Conservation (phyloP, 164 flowering plant species). For the Stephania cephalantha region DNA sequence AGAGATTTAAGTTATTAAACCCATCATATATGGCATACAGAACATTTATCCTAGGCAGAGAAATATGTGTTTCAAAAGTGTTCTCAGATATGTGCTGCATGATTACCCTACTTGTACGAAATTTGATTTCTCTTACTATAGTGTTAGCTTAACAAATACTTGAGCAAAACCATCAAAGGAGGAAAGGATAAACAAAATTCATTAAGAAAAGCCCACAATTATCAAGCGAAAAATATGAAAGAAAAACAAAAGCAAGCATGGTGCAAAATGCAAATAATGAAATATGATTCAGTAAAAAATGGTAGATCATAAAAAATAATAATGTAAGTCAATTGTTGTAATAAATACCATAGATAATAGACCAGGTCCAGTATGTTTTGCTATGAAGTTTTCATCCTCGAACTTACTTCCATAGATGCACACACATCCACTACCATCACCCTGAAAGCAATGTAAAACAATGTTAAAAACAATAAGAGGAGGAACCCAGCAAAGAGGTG, state of each 20-base stretch:
- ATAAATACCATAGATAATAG: constrained; percentile 79
- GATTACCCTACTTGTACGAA: background rate
- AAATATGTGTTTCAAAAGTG: background rate
- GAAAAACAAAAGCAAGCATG: background rate
- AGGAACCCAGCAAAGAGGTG: background rate
- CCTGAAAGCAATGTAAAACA: constrained; percentile 36
- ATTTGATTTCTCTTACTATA: background rate
- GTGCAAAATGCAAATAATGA: background rate
- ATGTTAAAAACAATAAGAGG: background rate
- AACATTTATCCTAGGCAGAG: background rate
- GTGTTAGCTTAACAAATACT: background rate
- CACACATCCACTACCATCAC: constrained; percentile 93
- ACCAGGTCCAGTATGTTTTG: constrained; percentile 97
- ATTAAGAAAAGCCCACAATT: background rate
- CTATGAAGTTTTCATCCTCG: constrained; percentile 91
- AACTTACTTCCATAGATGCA: constrained; percentile 91
- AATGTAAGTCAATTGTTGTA: background rate
- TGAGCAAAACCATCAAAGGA: background rate
- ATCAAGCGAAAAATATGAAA: background rate
- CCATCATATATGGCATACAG: background rate
- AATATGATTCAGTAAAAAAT: background rate
- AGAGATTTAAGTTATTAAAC: background rate
- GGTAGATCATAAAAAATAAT: too few species aligned
- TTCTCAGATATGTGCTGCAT: background rate
- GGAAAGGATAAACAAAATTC: background rate